These are phyloP conservation scores for Lavandula angustifolia DNA, from an alignment of 257 asterid genomes.

Conservation along the genomic window DNA sequence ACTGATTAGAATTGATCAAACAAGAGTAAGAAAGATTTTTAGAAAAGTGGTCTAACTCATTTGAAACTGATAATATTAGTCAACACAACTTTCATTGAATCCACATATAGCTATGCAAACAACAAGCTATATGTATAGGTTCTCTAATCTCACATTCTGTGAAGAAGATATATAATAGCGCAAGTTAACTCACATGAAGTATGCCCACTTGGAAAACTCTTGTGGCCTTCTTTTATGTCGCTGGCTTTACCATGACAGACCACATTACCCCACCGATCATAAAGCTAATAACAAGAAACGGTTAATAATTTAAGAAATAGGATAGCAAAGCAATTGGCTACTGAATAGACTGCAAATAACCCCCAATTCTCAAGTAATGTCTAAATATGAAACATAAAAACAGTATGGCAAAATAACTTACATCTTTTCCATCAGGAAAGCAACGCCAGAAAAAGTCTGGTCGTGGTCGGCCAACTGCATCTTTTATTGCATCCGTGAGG, in stretches of 20 bases:
- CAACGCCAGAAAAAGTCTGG: conserved; percentile 92
- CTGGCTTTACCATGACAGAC: conserved; percentile 66
- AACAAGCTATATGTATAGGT: neutral
- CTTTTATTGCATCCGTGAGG: conserved; percentile 74
- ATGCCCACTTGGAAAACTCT: conserved; percentile 96
- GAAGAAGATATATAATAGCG: neutral
- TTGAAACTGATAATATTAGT: neutral
- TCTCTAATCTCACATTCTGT: conserved; percentile 1
- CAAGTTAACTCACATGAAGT: conserved; percentile 63
- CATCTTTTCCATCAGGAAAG: conserved; percentile 82
- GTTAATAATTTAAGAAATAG: neutral
- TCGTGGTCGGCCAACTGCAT: conserved; percentile 90
- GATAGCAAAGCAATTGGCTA: conserved; percentile 4
- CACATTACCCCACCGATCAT: conserved; percentile 67
- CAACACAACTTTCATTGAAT: neutral
- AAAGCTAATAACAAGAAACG: conserved; percentile 41
- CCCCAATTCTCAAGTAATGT: neutral
- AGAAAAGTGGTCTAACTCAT: neutral
- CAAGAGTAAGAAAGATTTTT: too few species aligned
- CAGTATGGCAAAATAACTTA: conserved; percentile 26
- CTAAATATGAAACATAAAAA: neutral
- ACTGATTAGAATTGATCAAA: neutral
- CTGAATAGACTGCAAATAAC: neutral
- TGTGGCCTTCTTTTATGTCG: conserved; percentile 85
- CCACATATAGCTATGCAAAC: neutral